These are phyloP conservation scores for Hanseniaspora thailandica DNA, from an alignment of 805 yeast genomes.

Conservation along the genomic window DNA sequence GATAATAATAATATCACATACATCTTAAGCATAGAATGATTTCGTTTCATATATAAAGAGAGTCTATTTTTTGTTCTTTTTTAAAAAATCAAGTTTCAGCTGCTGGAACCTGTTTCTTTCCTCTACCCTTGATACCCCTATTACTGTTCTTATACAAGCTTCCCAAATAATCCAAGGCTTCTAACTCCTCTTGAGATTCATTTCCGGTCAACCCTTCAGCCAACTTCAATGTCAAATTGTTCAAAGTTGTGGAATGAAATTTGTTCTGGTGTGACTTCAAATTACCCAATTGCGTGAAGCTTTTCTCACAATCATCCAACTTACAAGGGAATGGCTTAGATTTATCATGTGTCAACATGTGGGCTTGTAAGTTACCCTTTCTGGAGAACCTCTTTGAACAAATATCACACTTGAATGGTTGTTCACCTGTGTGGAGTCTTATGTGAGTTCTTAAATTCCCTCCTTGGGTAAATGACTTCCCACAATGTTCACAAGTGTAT, in stretches of 20 bases:
- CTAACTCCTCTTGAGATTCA: slow-evolving; percentile 44
- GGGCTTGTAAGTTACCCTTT: slow-evolving; percentile 87
- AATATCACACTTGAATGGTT: slow-evolving; percentile 69
- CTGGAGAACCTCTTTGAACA: slow-evolving; percentile 74
- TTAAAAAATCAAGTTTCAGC: background rate
- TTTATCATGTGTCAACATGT: slow-evolving; percentile 67
- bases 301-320: slow-evolving; percentile 69
- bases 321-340: slow-evolving; percentile 68
- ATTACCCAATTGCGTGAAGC: slow-evolving; percentile 85
- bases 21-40: background rate
- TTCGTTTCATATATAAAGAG: too few species aligned
- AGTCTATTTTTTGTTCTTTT: too few species aligned
- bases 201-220: slow-evolving; percentile 49
- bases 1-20: background rate
- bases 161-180: slow-evolving; percentile 64
- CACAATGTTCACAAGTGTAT: slow-evolving; percentile 65
- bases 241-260: slow-evolving; percentile 65
- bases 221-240: slow-evolving; percentile 50
- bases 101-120: slow-evolving; percentile 36
- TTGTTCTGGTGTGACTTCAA: slow-evolving; percentile 88
- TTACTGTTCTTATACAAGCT: slow-evolving; percentile 77
- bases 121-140: slow-evolving; percentile 86
- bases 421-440: slow-evolving; percentile 82
- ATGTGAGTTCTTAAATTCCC: slow-evolving; percentile 80
- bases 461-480: slow-evolving; percentile 76